phyloP scores from a whole-genome alignment of 805 yeast species.

The Zygosaccharomyces bisporus region DNA sequence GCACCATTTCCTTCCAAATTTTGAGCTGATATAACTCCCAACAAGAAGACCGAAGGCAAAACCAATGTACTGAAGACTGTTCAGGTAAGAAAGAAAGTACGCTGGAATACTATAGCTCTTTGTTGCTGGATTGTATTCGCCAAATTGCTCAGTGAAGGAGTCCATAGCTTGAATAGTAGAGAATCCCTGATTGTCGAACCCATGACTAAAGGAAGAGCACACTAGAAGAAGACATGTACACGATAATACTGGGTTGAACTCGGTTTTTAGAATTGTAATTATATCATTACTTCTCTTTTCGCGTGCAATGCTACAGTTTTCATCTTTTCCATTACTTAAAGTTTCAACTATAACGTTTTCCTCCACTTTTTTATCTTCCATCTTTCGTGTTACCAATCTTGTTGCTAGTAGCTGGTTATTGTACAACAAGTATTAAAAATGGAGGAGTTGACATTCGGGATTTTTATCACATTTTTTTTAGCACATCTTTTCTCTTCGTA shows the following conservation, averaged over 20 bases:
- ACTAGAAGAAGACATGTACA: slow-evolving; percentile 5
- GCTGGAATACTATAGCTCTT: slow-evolving; percentile 3
- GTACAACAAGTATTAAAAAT: too few relatives aligned
- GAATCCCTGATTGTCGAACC: slow-evolving; percentile 10
- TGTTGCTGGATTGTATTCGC: slow-evolving; percentile 5
- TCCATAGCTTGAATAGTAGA: slow-evolving; percentile 11
- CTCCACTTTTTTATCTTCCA: too few relatives aligned
- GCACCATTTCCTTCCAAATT: slow-evolving; percentile 9
- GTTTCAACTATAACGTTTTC: too few relatives aligned
- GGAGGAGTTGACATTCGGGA: too few relatives aligned
- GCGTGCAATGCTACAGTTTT: background rate
- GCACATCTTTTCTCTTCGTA: too few relatives aligned
- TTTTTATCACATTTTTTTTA: too few relatives aligned
- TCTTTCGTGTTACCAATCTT: too few relatives aligned
- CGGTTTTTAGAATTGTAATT: slow-evolving; percentile 1
- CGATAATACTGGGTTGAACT: slow-evolving; percentile 3
- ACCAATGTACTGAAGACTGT: slow-evolving; percentile 9
- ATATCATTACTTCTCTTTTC: background rate
- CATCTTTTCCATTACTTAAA: background rate
- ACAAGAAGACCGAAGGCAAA: slow-evolving; percentile 6
- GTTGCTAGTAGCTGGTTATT: too few relatives aligned
- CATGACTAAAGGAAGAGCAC: slow-evolving; percentile 9
- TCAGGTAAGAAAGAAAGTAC: slow-evolving; percentile 6
- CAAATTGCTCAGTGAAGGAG: slow-evolving; percentile 7
- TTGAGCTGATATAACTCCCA: slow-evolving; percentile 4